phyloP scores from a whole-genome alignment of 805 yeast species.

The Saccharomycopsis capsularis region DNA sequence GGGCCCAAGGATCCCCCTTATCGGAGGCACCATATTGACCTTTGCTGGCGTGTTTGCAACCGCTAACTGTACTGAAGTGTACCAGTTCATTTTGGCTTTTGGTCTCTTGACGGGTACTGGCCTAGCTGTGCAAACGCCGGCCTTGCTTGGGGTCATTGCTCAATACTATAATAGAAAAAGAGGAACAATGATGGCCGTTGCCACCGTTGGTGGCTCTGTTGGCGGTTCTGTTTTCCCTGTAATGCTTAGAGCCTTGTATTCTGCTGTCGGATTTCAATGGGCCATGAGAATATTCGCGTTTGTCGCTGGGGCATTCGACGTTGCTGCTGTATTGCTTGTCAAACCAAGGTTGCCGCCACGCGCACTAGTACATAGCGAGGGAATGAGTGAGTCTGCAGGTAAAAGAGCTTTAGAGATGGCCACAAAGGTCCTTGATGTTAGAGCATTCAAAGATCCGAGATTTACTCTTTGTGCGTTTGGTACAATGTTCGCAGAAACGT shows the following conservation, averaged over 20 bases:
- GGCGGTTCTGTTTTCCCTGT: slow-evolving; percentile 46
- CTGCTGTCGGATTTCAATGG: slow-evolving; percentile 46
- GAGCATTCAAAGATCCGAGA: slow-evolving; percentile 37
- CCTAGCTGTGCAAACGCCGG: slow-evolving; percentile 35
- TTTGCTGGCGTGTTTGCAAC: slow-evolving; percentile 38
- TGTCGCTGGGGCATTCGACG: slow-evolving; percentile 22
- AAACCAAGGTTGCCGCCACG: slow-evolving; percentile 30
- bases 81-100: slow-evolving; percentile 47
- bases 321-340: slow-evolving; percentile 26
- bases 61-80: slow-evolving; percentile 37
- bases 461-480: slow-evolving; percentile 39
- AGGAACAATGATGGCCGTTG: slow-evolving; percentile 40
- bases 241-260: slow-evolving; percentile 36
- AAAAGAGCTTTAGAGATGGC: neutral
- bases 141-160: slow-evolving; percentile 38
- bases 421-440: slow-evolving; percentile 7
- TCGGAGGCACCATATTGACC: slow-evolving; percentile 33
- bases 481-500: slow-evolving; percentile 41
- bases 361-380: slow-evolving; percentile 1
- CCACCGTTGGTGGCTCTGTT: slow-evolving; percentile 45
- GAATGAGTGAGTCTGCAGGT: too few species aligned
- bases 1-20: slow-evolving; percentile 36
- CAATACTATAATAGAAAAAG: slow-evolving; percentile 40
- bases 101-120: slow-evolving; percentile 42
- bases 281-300: slow-evolving; percentile 44